phyloP scores from a whole-genome alignment of 305 asterid genomes.

The Solanum hybrid region DNA sequence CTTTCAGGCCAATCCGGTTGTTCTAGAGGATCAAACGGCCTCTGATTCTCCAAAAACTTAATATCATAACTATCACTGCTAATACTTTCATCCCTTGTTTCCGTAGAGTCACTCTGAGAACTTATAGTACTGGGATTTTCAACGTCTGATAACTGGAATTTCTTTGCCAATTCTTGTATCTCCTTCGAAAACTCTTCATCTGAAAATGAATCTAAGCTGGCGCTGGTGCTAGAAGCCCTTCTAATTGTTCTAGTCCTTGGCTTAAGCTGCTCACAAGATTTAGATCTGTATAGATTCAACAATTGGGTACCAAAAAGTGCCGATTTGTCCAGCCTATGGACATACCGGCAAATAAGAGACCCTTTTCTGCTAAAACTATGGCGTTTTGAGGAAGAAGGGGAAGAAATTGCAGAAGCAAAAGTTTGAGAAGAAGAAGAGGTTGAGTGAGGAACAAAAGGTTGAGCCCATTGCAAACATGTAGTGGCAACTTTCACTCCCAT shows the following conservation, averaged over 20 bases:
- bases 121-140: background rate
- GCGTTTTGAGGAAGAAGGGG: slow-evolving; percentile 39
- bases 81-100: background rate
- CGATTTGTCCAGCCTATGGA: slow-evolving; percentile 20
- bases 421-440: slow-evolving; percentile 52
- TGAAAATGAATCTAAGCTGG: slow-evolving; percentile 54
- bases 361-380: slow-evolving; percentile 37
- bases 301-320: slow-evolving; percentile 27
- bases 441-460: slow-evolving; percentile 43
- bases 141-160: slow-evolving; percentile 23
- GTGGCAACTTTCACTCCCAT: slow-evolving; percentile 72
- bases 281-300: slow-evolving; percentile 34
- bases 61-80: slow-evolving; percentile 1
- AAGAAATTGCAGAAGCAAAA: slow-evolving; percentile 48
- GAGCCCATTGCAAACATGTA: slow-evolving; percentile 51
- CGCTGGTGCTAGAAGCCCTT: slow-evolving; percentile 28
- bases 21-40: slow-evolving; percentile 36
- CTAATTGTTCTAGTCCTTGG: slow-evolving; percentile 21
- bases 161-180: slow-evolving; percentile 39
- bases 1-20: slow-evolving; percentile 41
- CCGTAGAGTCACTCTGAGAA: background rate
- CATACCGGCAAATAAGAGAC: slow-evolving; percentile 33
- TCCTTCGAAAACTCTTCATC: slow-evolving; percentile 69
- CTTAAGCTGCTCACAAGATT: slow-evolving; percentile 27
- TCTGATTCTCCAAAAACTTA: slow-evolving; percentile 22